Percentiles rank a stretch among this genome's conserved stretches.
Conservation (phyloP, 2,329 filamentous ascomycete species). For the Pseudogymnoascus sp. region DNA sequence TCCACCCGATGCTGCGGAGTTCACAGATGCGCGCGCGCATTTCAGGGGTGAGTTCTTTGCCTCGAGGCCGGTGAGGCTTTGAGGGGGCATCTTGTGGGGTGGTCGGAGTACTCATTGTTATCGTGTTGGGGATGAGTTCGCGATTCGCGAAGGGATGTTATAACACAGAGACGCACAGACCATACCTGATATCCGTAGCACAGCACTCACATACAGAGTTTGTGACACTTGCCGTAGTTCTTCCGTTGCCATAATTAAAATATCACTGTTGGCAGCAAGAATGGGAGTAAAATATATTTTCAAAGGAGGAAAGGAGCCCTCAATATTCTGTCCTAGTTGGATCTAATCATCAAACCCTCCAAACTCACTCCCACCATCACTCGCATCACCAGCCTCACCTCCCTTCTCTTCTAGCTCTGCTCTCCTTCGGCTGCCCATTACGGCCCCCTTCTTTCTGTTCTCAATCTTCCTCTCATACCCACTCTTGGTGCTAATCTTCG, state of each 20-base stretch:
- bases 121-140: not conserved
- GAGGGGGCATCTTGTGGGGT: not conserved
- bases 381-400: slow-evolving; percentile 20
- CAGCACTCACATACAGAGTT: not conserved
- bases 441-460: slow-evolving; percentile 58
- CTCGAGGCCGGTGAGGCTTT: not conserved
- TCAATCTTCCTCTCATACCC: slow-evolving; percentile 65
- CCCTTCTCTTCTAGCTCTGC: slow-evolving; percentile 31
- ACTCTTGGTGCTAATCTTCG: slow-evolving; percentile 75
- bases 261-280: not conserved
- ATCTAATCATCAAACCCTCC: slow-evolving; percentile 40
- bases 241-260: not conserved
- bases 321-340: not conserved
- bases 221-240: not conserved
- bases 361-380: slow-evolving; percentile 33
- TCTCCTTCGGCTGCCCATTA: slow-evolving; percentile 52
- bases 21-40: slow-evolving; percentile 13
- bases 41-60: slow-evolving; percentile 8
- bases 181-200: not conserved
- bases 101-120: not conserved
- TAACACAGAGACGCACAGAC: not conserved
- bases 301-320: not conserved
- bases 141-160: not conserved
- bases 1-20: slow-evolving; percentile 9
- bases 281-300: not conserved